phyloP scores from a whole-genome alignment of 192 early-diverging fungal genomes.

The Podila epicladia region DNA sequence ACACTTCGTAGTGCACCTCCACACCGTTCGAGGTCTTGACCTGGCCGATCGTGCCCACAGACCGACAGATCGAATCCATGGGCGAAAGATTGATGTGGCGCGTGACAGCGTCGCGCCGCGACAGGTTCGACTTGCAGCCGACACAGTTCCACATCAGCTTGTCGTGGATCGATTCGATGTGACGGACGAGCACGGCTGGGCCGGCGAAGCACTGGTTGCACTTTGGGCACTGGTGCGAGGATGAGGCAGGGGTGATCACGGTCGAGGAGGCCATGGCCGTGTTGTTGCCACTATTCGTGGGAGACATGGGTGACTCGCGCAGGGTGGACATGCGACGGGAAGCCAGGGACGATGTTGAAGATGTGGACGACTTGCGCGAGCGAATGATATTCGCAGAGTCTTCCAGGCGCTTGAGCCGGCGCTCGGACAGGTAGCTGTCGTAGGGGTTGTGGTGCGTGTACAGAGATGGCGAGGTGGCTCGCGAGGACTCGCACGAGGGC shows the following conservation, averaged over 20 bases:
- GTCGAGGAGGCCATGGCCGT: conserved; percentile 2
- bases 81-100: conserved; percentile 46
- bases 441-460: not conserved
- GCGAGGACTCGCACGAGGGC: conserved; percentile 32
- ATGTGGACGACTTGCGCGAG: conserved; percentile 43
- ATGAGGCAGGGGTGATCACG: not conserved
- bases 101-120: conserved; percentile 41
- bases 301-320: conserved; percentile 6
- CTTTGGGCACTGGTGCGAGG: conserved; percentile 36
- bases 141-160: conserved; percentile 51
- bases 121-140: conserved; percentile 49
- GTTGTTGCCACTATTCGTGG: not conserved
- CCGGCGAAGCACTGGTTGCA: conserved; percentile 41
- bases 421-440: conserved; percentile 23
- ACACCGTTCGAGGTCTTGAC: conserved; percentile 39
- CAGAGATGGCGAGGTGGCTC: conserved; percentile 24
- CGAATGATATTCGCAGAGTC: conserved; percentile 20
- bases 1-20: conserved; percentile 39
- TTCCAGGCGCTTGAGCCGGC: conserved; percentile 11
- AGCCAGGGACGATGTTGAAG: conserved; percentile 27
- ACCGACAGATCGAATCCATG: conserved; percentile 47
- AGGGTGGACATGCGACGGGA: conserved; percentile 14
- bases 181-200: conserved; percentile 37
- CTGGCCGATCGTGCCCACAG: conserved; percentile 48
- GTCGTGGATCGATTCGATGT: conserved; percentile 50